A percentile compares a stretch with the other conserved stretches of the same genome.
Conservation (phyloP, 148 eudicot genomes). For the Rheum nobile region DNA sequence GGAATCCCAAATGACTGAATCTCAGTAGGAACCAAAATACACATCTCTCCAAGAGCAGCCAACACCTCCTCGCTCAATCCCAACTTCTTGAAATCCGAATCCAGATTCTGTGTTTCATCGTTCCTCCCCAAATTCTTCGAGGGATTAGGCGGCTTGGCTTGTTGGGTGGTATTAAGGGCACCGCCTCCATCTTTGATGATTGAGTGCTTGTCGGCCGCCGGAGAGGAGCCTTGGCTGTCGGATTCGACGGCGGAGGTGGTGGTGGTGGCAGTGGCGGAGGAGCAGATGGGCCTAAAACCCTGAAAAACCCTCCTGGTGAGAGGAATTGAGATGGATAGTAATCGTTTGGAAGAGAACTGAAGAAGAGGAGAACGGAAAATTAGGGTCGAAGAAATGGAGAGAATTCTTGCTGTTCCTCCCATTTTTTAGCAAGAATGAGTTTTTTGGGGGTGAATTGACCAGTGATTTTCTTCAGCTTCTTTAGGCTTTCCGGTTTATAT, state of each 20-base stretch:
- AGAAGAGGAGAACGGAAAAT: constrained; percentile 16
- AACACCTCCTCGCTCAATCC: constrained; percentile 70
- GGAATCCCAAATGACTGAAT: constrained; percentile 52
- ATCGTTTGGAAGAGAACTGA: constrained; percentile 19
- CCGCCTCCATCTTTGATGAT: constrained; percentile 52
- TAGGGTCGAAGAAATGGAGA: constrained; percentile 32
- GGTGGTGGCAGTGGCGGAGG: constrained; percentile 13
- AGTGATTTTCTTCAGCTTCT: background rate
- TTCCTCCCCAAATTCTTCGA: constrained; percentile 1
- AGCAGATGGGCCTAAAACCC: constrained; percentile 45
- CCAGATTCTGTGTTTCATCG: constrained; percentile 9
- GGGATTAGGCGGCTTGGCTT: background rate
- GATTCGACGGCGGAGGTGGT: constrained; percentile 10
- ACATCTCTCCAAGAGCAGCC: constrained; percentile 31
- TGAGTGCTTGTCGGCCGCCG: constrained; percentile 44
- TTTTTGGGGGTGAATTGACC: background rate
- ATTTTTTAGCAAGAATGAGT: constrained; percentile 3
- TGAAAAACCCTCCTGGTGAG: constrained; percentile 16
- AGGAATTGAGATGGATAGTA: constrained; percentile 17
- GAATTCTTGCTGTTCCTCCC: constrained; percentile 42
- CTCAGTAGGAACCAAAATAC: no score
- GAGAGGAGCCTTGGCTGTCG: constrained; percentile 13
- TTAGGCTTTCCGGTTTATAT: no score
- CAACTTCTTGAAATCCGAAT: constrained; percentile 43
- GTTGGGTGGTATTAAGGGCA: constrained; percentile 46